Base-by-base conservation (phyloP, 202 grass and related monocot genomes). In the Tripidium arundinaceum region DNA sequence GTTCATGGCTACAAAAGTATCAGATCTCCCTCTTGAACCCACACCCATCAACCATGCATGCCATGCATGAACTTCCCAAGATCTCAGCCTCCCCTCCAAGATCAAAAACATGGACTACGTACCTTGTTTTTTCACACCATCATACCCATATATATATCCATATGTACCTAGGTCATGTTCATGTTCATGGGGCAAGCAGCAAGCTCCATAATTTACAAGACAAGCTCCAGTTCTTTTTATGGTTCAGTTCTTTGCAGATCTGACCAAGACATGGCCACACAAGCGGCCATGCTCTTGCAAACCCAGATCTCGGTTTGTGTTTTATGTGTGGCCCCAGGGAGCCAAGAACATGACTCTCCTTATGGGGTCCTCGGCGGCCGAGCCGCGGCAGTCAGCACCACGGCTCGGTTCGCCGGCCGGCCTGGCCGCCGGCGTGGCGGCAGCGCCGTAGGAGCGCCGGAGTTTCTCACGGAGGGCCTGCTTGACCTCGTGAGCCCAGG, bases 341-440 rank as follows among this genome's bases (percentile, higher is more conserved):
- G 91, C 94, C 86, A 97, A 88, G 91, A 97, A 97, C 85, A 97
- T 94, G 73, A 97, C 89, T 91, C 94, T 93, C 83, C 94, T 84
- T 62, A 97, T 97, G 36, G 94, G 94, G 69, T 97, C 94, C 75
- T 93, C 94, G 0, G 79, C 65, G 22, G 79, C 71, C 28, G 79
- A 72, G 79, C 83, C 62, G 60, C 90, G 83, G 83, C 90, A 80
- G 77, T 88, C 86, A 26, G 74, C 70, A 12, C 89, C 92, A 39
- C 81, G 81, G 82, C 84, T 83, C 21, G 80, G 50, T n/a, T n/a
- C n/a, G n/a, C n/a, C n/a, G 4, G 82, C 21, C 29, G 78, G n/a
- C 42, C 42, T 78, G 4, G 82, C 21, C 29, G 78, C 46, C 49
- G 78, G 65, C 36, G 64, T 52, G n/a, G 70, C 66, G 8, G 49